Evolutionary conservation across 768 basidiomycete genomes (phyloP), one percentile per base, ranked within the genome.

Genomic region (Boletellus sp.): DNA sequence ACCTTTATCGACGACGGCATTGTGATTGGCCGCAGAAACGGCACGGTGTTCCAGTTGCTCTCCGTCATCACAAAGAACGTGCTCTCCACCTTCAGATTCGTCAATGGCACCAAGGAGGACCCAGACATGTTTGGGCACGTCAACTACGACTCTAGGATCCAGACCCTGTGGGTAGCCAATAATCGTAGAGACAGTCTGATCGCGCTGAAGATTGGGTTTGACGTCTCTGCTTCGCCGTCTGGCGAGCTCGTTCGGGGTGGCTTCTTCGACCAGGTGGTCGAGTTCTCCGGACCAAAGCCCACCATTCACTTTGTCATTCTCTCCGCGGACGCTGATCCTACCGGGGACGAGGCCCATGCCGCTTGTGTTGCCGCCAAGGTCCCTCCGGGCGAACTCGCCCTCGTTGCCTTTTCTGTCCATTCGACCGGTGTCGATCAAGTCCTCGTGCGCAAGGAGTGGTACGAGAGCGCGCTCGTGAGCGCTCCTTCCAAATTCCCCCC

Each of bases 231-330:
- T 36, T 78, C 78, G 36, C 67, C 77, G 15, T 75, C 75, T 22
- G 78, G 81, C 16, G 85, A 87, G 49, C 84, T 90, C 44, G 70
- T 73, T 15, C 75, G 79, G 37, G 75, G 80, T 47, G 81, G 80
- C 31, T 84, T 81, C 61, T 83, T 90, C 34, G 90, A 92, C 49
- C 90, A 92, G 66, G 78, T 88, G 40, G 79, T 85, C 54, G 90
- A 93, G 71, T 93, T 93, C 64, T 74, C 73, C 32, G 89, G 88
- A 31, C 86, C 87, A 24, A 90, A 90, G 65, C 78, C 90, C 10
- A 90, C 90, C 3, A 91, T 93, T 48, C 87, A 92, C 65, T 90
- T 93, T 64, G 89, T 92, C 58, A 90, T 93, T 47, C 77, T 93
- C 37, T 89, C 87, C 3, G 86, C 84, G 3, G 89, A 92, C 58